These are phyloP conservation scores for Adiantum capillusveneris DNA, from an alignment of 75 land plant genomes.

Conservation along the genomic window DNA sequence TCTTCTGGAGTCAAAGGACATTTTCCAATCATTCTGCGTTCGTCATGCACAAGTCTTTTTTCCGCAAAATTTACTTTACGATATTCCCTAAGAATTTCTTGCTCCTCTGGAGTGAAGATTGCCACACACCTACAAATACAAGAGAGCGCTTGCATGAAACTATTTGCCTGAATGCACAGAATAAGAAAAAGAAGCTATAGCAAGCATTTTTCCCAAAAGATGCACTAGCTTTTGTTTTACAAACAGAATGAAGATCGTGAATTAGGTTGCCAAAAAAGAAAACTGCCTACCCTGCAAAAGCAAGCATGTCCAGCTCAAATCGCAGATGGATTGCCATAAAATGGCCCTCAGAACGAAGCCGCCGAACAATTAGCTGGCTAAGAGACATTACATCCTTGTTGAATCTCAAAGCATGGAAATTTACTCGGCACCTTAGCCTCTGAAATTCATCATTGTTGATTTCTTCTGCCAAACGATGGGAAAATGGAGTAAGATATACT, in stretches of 20 bases:
- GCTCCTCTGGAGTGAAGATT: constrained; percentile 80
- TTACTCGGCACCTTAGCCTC: constrained; percentile 84
- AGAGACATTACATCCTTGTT: constrained; percentile 77
- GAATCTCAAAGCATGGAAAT: constrained; percentile 84
- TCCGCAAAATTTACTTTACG: constrained; percentile 79
- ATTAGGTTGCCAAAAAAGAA: not conserved
- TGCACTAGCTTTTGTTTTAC: no score
- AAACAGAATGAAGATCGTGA: not conserved
- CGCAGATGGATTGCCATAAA: constrained; percentile 97
- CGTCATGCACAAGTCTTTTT: constrained; percentile 51
- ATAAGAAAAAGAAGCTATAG: no score
- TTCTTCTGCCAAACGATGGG: constrained; percentile 93
- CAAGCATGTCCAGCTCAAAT: constrained; percentile 97
- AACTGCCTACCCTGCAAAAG: constrained; percentile 83
- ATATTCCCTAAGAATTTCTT: constrained; percentile 64
- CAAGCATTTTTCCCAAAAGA: no score
- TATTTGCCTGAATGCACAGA: no score
- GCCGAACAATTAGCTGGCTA: constrained; percentile 59
- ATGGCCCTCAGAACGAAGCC: constrained; percentile 70
- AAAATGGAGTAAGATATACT: constrained; percentile 89
- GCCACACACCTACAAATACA: constrained; percentile 63
- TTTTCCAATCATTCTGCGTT: constrained; percentile 88
- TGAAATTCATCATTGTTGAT: constrained; percentile 81
- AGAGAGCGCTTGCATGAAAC: no score
- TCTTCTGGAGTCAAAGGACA: constrained; percentile 98